Conservation (phyloP, 345 rosid species). For the Mangifera indica region DNA sequence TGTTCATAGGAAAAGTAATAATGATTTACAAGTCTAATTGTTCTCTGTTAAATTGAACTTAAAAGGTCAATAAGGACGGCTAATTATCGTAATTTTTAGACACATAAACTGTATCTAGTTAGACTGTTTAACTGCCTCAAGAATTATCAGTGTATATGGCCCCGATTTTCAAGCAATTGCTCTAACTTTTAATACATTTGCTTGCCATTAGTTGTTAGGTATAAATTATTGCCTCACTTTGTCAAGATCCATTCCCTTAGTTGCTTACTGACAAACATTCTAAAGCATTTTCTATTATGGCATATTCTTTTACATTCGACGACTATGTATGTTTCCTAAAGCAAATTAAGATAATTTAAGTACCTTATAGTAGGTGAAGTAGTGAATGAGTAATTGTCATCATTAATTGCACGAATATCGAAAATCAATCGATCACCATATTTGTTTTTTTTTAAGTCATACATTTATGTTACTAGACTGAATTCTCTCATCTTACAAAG, state of each 20-base stretch:
- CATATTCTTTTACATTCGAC: background rate
- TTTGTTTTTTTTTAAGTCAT: no score
- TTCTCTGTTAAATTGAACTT: background rate
- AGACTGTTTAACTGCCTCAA: conserved; percentile 6
- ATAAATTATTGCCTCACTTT: conserved; percentile 1
- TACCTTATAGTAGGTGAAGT: no score
- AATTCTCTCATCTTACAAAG: no score
- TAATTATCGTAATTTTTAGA: background rate
- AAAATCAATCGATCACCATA: no score
- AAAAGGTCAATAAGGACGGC: conserved; percentile 20
- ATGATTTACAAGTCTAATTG: background rate
- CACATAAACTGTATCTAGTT: conserved; percentile 8
- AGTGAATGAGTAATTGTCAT: no score
- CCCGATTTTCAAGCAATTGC: conserved; percentile 5
- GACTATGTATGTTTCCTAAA: background rate
- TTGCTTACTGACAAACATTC: conserved; percentile 22
- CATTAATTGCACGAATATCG: no score
- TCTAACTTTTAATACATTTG: background rate
- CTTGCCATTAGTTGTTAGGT: background rate
- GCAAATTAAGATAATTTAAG: background rate
- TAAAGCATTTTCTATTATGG: no score
- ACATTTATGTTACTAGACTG: no score
- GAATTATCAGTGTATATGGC: background rate
- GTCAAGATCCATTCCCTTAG: conserved; percentile 31
- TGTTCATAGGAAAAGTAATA: background rate